These are phyloP conservation scores for Kwoniella shandongensis DNA, from an alignment of 768 basidiomycete genomes.

Conservation along the genomic window DNA sequence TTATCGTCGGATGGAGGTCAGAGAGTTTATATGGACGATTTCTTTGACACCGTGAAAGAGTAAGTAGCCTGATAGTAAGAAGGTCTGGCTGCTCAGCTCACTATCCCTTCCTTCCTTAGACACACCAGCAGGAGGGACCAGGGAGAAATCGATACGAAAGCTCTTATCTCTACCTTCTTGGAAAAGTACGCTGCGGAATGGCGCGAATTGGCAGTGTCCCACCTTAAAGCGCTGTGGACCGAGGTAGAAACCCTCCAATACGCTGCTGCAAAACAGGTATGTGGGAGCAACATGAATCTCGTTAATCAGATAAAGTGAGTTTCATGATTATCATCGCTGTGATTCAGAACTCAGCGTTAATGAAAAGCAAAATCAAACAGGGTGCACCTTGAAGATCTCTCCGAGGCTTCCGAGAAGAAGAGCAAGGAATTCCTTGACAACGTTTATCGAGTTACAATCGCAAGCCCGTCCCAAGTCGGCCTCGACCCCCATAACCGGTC, in stretches of 20 bases:
- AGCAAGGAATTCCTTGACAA: background rate
- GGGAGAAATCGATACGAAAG: background rate
- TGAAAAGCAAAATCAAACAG: background rate
- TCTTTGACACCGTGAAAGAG: constrained; percentile 2
- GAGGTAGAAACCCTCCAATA: background rate
- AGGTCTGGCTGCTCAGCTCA: too few species aligned
- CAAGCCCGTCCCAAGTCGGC: background rate
- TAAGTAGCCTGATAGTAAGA: constrained; percentile 1
- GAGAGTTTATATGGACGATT: constrained; percentile 1
- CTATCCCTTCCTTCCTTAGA: background rate
- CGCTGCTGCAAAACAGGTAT: background rate
- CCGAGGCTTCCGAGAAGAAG: background rate
- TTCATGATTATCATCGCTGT: too few species aligned
- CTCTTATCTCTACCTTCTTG: background rate
- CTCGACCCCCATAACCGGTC: background rate
- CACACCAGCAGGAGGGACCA: constrained; percentile 8
- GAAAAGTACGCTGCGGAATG: background rate
- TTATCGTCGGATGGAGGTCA: background rate
- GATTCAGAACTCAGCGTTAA: too few species aligned
- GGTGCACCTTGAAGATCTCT: background rate
- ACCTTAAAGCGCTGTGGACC: constrained; percentile 2
- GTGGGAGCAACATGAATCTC: background rate
- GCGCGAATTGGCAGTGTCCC: background rate
- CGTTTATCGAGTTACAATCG: background rate
- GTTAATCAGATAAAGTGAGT: background rate